Evolutionary conservation across 139 green algal genomes (phyloP).

Genomic region (Pleodorina starrii): DNA sequence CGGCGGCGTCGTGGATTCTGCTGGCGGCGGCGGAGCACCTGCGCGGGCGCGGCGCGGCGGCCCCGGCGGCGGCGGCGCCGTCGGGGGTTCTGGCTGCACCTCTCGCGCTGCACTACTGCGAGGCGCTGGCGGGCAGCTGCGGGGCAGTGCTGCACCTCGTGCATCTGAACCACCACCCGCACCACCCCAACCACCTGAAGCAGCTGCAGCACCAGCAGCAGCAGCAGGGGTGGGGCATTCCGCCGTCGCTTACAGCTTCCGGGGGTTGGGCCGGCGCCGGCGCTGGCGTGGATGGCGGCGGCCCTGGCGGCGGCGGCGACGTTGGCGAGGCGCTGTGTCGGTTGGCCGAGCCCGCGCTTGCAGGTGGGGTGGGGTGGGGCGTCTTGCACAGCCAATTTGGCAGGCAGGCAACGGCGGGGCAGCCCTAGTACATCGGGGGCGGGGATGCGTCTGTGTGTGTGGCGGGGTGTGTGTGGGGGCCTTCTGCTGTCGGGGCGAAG

Average conservation of each 20-base stretch:
- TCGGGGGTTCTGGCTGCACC: constrained; percentile 23
- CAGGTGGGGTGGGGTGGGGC: too few species aligned
- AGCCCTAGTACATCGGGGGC: too few species aligned
- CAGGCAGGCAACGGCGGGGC: background rate
- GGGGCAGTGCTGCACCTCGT: background rate
- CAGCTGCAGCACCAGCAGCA: too few species aligned
- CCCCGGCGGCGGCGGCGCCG: background rate
- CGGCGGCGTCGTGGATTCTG: background rate
- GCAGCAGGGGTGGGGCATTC: too few species aligned
- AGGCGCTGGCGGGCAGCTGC: constrained; percentile 1
- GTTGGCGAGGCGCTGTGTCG: background rate
- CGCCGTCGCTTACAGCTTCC: too few species aligned
- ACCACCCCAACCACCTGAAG: background rate
- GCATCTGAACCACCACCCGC: background rate
- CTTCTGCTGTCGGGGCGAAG: too few species aligned
- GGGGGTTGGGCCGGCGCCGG: too few species aligned
- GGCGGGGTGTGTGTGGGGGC: too few species aligned
- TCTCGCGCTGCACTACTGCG: constrained; percentile 27
- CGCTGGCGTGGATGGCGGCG: background rate
- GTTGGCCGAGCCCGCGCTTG: background rate
- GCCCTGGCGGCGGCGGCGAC: too few species aligned
- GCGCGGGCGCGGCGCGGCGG: background rate
- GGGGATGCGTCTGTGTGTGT: too few species aligned
- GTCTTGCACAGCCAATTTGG: too few species aligned
- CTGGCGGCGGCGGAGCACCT: background rate